Percentiles rank a stretch among this genome's conserved stretches.
These are phyloP conservation scores for Neurospora hispaniola DNA, from an alignment of 495 filamentous ascomycete genomes.

Conservation along the genomic window DNA sequence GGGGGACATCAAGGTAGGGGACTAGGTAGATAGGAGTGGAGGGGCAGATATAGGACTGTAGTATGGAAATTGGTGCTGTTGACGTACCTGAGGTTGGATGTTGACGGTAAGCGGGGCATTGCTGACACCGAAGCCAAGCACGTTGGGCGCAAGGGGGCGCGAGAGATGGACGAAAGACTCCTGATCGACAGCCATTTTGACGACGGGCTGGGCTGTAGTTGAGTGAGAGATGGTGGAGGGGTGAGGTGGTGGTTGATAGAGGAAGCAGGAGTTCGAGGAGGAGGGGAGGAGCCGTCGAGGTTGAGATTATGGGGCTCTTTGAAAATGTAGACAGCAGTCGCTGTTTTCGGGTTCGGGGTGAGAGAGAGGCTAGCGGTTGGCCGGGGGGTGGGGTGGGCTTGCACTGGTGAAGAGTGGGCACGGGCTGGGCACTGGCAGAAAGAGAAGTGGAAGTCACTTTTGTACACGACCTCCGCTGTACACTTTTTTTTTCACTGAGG, in stretches of 20 bases:
- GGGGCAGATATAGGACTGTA: slow-evolving; percentile 6
- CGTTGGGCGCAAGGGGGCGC: slow-evolving; percentile 73
- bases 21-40: slow-evolving; percentile 4
- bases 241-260: slow-evolving; percentile 5
- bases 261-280: background rate
- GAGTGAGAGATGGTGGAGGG: slow-evolving; percentile 11
- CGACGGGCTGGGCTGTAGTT: slow-evolving; percentile 3
- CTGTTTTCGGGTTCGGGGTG: slow-evolving; percentile 1
- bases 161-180: slow-evolving; percentile 90
- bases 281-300: slow-evolving; percentile 1
- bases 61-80: background rate
- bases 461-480: no score
- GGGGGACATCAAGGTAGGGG: background rate
- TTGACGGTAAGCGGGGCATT: slow-evolving; percentile 85
- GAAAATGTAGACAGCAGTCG: background rate
- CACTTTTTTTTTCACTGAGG: background rate
- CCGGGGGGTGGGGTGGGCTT: background rate
- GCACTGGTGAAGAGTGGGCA: background rate
- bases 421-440: background rate
- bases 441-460: background rate
- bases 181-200: slow-evolving; percentile 66
- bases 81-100: slow-evolving; percentile 84
- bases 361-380: background rate
- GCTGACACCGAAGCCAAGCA: slow-evolving; percentile 64
- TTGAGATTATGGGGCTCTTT: background rate